These are phyloP conservation scores for Thalassiosira oceanica DNA, from an alignment of 352 stramenopile species.

Conservation along the genomic window DNA sequence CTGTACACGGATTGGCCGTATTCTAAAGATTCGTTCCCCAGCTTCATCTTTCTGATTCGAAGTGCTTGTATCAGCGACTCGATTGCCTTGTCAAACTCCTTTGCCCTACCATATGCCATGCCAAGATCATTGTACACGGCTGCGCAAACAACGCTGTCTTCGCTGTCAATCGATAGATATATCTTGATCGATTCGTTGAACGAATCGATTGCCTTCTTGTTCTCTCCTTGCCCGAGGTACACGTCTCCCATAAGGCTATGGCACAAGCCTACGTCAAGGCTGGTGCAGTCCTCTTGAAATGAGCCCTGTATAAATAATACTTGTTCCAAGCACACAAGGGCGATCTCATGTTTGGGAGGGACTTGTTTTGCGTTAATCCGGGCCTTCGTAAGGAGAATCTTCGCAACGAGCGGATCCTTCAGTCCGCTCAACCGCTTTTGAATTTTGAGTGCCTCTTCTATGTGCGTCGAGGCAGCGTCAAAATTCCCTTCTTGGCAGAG, in stretches of 20 bases:
- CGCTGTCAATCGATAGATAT: conserved; percentile 32
- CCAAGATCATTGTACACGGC: conserved; percentile 46
- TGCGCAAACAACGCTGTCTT: conserved; percentile 49
- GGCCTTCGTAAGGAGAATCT: conserved; percentile 47
- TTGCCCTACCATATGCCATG: conserved; percentile 41
- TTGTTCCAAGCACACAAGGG: conserved; percentile 51
- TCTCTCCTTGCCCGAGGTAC: conserved; percentile 38
- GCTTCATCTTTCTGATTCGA: conserved; percentile 44
- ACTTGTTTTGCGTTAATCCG: conserved; percentile 25
- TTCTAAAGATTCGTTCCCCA: conserved; percentile 47
- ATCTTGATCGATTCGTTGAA: conserved; percentile 33
- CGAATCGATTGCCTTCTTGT: conserved; percentile 43
- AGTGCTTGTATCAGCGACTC: conserved; percentile 52
- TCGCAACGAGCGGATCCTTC: conserved; percentile 35
- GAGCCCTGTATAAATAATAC: conserved; percentile 46
- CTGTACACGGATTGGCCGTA: conserved; percentile 47
- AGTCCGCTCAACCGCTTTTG: conserved; percentile 47
- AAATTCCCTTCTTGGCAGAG: conserved; percentile 35
- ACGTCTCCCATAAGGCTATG: conserved; percentile 43
- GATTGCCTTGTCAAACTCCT: conserved; percentile 50
- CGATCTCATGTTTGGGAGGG: conserved; percentile 46
- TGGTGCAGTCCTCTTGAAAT: conserved; percentile 8
- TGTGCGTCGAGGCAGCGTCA: conserved; percentile 31
- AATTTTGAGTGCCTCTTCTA: conserved; percentile 51
- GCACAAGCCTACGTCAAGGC: conserved; percentile 41